Percentiles rank a stretch among this genome's conserved stretches.
These are phyloP conservation scores for Diospyros kaki DNA, from an alignment of 148 eudicot species.

Conservation along the genomic window DNA sequence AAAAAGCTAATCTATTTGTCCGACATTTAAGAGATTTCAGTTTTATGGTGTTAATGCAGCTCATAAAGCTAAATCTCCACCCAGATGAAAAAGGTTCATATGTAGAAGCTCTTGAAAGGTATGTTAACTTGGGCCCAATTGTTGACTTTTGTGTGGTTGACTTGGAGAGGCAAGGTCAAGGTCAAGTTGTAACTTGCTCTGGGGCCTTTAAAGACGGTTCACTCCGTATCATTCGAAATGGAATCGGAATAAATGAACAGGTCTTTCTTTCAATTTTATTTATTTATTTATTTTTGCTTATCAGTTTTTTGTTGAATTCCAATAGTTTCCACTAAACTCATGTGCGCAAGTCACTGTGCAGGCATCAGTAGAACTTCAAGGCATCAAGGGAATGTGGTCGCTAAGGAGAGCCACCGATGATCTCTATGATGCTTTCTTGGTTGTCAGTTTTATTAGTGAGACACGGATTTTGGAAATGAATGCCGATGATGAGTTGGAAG, in stretches of 20 bases:
- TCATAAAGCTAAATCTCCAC: constrained; percentile 80
- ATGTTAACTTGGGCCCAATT: constrained; percentile 93
- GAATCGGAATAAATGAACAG: constrained; percentile 98
- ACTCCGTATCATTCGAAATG: constrained; percentile 93
- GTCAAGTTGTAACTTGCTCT: constrained; percentile 98
- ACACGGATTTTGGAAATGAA: constrained; percentile 97
- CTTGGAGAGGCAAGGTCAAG: constrained; percentile 99
- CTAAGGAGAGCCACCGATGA: constrained; percentile 82
- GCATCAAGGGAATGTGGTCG: constrained; percentile 99
- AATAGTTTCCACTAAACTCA: constrained; percentile 1
- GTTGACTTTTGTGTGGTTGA: constrained; percentile 98
- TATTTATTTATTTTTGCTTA: neutral
- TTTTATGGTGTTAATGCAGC: constrained; percentile 43
- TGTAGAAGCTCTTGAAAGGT: constrained; percentile 89
- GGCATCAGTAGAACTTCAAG: constrained; percentile 99
- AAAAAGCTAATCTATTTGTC: no score
- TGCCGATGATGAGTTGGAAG: constrained; percentile 92
- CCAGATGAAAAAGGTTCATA: constrained; percentile 96
- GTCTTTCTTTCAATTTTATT: constrained; percentile 23
- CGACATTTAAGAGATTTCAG: neutral
- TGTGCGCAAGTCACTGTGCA: constrained; percentile 16
- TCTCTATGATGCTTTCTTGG: constrained; percentile 86
- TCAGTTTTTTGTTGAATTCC: neutral
- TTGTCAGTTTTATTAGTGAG: constrained; percentile 93
- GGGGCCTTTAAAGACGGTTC: constrained; percentile 99